Conservation (phyloP, 2,329 filamentous ascomycete genomes). For the Xylariaceae sp. region DNA sequence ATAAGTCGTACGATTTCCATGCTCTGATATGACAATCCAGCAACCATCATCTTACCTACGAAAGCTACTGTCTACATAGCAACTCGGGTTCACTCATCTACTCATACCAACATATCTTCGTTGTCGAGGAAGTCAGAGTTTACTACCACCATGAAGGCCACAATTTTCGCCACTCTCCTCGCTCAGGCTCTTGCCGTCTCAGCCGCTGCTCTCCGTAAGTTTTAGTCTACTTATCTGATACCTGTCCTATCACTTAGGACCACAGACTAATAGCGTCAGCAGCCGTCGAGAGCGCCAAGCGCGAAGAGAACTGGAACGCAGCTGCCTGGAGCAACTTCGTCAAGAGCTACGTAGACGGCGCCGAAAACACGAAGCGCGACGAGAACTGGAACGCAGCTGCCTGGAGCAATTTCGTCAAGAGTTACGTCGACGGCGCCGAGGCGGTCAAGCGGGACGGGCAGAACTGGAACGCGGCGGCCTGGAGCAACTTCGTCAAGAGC, state of each 20-base stretch:
- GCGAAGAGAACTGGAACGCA: conserved; percentile 1
- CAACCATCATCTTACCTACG: neutral
- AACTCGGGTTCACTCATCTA: neutral
- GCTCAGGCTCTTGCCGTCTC: neutral
- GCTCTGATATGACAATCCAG: neutral
- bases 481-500: conserved; percentile 4
- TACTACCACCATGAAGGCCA: neutral
- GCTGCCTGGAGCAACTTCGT: conserved; percentile 6
- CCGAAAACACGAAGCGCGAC: neutral
- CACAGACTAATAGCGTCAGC: neutral
- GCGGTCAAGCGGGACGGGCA: neutral
- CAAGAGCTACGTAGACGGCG: conserved; percentile 1
- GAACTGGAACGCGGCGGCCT: conserved; percentile 1
- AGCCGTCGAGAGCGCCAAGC: neutral
- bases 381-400: conserved; percentile 5
- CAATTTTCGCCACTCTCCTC: neutral
- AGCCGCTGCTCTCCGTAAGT: conserved; percentile 1
- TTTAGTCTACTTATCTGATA: neutral
- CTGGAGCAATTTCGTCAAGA: conserved; percentile 5
- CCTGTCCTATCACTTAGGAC: neutral
- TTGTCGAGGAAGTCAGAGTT: neutral
- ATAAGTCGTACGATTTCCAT: neutral
- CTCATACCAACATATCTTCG: neutral
- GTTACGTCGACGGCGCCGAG: conserved; percentile 2
- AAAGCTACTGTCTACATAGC: neutral